Conservation (phyloP, 2,329 filamentous ascomycete species). For the Hypoxylon sp. region DNA sequence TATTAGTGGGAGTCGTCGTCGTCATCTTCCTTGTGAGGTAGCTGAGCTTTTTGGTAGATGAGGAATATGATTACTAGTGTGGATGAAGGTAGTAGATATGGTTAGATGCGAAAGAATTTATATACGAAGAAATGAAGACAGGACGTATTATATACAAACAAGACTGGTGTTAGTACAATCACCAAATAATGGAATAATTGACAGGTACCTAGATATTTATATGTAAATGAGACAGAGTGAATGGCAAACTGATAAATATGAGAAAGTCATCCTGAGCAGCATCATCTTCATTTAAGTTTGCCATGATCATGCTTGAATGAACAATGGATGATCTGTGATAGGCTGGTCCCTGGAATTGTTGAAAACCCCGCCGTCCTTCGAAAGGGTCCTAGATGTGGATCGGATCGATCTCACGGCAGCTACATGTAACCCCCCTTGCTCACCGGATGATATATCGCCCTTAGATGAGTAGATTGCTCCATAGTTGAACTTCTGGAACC, state of each 20-base stretch:
- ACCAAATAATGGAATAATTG: no score
- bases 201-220: no score
- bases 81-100: no score
- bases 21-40: not conserved
- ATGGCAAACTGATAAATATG: slow-evolving; percentile 7
- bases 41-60: not conserved
- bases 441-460: slow-evolving; percentile 45
- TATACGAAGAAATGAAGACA: slow-evolving; percentile 3
- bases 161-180: no score
- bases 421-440: slow-evolving; percentile 24
- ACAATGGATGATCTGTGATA: slow-evolving; percentile 33
- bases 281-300: slow-evolving; percentile 30
- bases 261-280: slow-evolving; percentile 7
- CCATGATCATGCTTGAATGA: slow-evolving; percentile 19
- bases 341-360: slow-evolving; percentile 25
- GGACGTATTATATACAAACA: no score
- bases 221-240: not conserved
- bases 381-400: slow-evolving; percentile 36
- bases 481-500: slow-evolving; percentile 15
- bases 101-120: slow-evolving; percentile 3
- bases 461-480: slow-evolving; percentile 18
- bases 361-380: slow-evolving; percentile 41
- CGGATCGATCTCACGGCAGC: slow-evolving; percentile 41
- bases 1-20: slow-evolving; percentile 42
- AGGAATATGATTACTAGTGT: slow-evolving; percentile 3